These are phyloP conservation scores for Eimeria acervulina DNA, from an alignment of 169 alveolate genomes.

Conservation along the genomic window DNA sequence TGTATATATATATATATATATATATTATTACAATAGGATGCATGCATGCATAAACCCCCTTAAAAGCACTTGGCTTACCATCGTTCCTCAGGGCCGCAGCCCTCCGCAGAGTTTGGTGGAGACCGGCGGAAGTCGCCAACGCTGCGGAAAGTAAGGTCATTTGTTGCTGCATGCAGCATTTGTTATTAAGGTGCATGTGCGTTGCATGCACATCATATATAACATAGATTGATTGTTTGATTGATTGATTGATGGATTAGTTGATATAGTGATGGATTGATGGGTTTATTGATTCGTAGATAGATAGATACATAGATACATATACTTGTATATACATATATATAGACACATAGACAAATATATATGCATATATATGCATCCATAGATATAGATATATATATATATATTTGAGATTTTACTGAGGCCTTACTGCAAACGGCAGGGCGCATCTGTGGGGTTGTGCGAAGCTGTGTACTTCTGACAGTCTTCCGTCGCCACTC, in stretches of 20 bases:
- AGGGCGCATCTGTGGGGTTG: constrained; percentile 64
- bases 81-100: constrained; percentile 71
- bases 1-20: too few species aligned
- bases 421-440: constrained; percentile 73
- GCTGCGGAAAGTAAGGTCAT: neutral
- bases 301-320: neutral
- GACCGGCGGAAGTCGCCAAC: constrained; percentile 31
- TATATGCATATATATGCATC: neutral
- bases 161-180: neutral
- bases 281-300: too few species aligned
- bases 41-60: too few species aligned
- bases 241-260: too few species aligned
- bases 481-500: constrained; percentile 87
- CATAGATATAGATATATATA: too few species aligned
- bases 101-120: constrained; percentile 29
- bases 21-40: too few species aligned
- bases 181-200: too few species aligned
- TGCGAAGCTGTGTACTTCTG: constrained; percentile 35
- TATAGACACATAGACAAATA: neutral
- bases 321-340: neutral
- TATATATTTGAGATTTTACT: too few species aligned
- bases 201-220: too few species aligned
- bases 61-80: neutral
- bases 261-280: too few species aligned
- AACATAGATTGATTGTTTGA: too few species aligned